Evolutionary conservation across 352 stramenopile genomes (phyloP).

Genomic region (Thalassiosira ordinaria): DNA sequence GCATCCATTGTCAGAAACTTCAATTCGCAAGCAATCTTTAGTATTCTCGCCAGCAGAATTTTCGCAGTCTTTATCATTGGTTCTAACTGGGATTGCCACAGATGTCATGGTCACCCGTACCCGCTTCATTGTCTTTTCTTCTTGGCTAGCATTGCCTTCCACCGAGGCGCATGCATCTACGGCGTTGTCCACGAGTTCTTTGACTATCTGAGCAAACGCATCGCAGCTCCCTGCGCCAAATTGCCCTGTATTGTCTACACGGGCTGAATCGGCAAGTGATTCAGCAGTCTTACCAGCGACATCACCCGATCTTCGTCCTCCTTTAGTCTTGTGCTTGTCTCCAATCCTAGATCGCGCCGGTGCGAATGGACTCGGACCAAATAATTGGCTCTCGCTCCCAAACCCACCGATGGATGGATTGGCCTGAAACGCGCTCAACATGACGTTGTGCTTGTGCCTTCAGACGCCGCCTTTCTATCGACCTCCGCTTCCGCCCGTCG

Average conservation of each 20-base stretch:
- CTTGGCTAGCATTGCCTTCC: background rate
- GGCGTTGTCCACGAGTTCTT: conserved; percentile 85
- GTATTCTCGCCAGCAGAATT: background rate
- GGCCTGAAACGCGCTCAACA: conserved; percentile 72
- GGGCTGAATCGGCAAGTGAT: background rate
- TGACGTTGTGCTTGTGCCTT: too few species aligned
- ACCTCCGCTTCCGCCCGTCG: too few species aligned
- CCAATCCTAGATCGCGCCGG: background rate
- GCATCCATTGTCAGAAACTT: conserved; percentile 79
- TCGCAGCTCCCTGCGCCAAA: conserved; percentile 43
- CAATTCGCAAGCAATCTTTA: conserved; percentile 63
- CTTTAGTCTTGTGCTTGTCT: background rate
- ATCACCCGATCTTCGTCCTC: too few species aligned
- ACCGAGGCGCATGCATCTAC: conserved; percentile 70
- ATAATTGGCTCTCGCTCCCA: conserved; percentile 50
- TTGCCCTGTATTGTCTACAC: background rate
- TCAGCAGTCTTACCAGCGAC: too few species aligned
- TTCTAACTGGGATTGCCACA: conserved; percentile 11
- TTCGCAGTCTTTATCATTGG: conserved; percentile 12
- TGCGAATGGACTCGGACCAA: background rate
- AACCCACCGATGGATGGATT: conserved; percentile 83
- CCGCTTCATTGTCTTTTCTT: conserved; percentile 37
- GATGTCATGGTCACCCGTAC: conserved; percentile 66
- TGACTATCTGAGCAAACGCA: conserved; percentile 82
- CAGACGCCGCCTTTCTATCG: too few species aligned